These are phyloP conservation scores for Euphrasia arctica DNA, from an alignment of 305 asterid genomes.

Conservation along the genomic window DNA sequence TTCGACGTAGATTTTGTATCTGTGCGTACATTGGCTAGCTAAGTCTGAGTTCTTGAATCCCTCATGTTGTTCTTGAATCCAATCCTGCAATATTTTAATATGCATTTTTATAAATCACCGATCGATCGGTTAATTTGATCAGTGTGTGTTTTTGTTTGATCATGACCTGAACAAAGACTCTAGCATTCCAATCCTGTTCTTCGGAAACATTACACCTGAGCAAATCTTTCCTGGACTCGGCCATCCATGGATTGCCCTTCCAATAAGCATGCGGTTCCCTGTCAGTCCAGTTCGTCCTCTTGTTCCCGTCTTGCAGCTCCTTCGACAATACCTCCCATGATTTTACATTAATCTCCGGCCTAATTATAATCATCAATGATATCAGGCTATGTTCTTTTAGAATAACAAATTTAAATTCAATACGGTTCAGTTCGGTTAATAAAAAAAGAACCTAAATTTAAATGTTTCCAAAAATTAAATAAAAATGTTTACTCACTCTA, in stretches of 20 bases:
- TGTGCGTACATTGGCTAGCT: conserved; percentile 76
- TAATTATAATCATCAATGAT: conserved; percentile 22
- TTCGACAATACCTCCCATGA: conserved; percentile 46
- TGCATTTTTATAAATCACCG: too few relatives aligned
- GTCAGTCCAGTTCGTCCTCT: conserved; percentile 43
- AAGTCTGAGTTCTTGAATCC: conserved; percentile 83
- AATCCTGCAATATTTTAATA: conserved; percentile 46
- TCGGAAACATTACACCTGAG: conserved; percentile 57
- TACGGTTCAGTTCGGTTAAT: too few relatives aligned
- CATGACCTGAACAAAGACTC: conserved; percentile 52
- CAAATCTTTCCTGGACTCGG: conserved; percentile 31
- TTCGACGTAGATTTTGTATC: conserved; percentile 16
- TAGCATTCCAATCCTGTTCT: conserved; percentile 54
- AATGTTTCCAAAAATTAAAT: too few relatives aligned
- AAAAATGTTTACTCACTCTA: too few relatives aligned
- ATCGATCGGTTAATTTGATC: too few relatives aligned
- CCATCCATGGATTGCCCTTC: conserved; percentile 60
- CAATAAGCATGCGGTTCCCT: conserved; percentile 59
- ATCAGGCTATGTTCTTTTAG: too few relatives aligned
- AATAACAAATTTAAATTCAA: too few relatives aligned
- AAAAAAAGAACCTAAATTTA: too few relatives aligned
- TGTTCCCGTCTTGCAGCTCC: conserved; percentile 48
- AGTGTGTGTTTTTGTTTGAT: too few relatives aligned
- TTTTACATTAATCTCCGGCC: conserved; percentile 69
- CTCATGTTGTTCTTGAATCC: conserved; percentile 58